These are phyloP conservation scores for Phytophthora pisi DNA, from an alignment of 352 stramenopile species.

Conservation along the genomic window DNA sequence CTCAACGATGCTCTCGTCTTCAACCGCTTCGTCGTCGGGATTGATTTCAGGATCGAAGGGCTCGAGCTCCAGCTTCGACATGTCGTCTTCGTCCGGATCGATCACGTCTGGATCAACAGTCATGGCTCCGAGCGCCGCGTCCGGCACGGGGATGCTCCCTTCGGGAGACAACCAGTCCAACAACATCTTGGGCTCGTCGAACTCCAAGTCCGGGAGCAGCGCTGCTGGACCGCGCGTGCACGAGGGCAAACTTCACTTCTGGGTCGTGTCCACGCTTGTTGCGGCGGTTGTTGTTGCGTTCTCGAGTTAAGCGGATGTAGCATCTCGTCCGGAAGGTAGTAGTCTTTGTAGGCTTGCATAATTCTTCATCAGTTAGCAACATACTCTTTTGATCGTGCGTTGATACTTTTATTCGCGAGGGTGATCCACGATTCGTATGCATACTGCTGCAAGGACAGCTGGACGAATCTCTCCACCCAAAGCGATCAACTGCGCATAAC, in stretches of 20 bases:
- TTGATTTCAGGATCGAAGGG: constrained; percentile 6
- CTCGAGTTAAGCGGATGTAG: background rate
- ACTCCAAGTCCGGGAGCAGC: constrained; percentile 3
- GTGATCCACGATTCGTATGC: too few relatives aligned
- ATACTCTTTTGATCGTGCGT: too few relatives aligned
- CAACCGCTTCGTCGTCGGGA: constrained; percentile 7
- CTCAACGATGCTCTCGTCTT: constrained; percentile 4
- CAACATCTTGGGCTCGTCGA: constrained; percentile 8
- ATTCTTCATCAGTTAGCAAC: too few relatives aligned
- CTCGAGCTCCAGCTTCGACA: constrained; percentile 6
- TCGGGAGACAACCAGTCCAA: constrained; percentile 6
- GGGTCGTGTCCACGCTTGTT: background rate
- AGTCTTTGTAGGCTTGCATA: too few relatives aligned
- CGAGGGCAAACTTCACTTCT: background rate
- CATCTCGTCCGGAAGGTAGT: too few relatives aligned
- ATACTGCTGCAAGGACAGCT: too few relatives aligned
- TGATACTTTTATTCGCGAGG: too few relatives aligned
- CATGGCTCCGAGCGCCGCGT: background rate
- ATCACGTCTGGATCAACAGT: constrained; percentile 6
- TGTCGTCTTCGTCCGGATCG: constrained; percentile 10
- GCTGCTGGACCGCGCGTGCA: background rate
- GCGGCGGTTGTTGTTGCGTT: background rate
- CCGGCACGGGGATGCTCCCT: background rate
- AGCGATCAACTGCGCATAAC: background rate
- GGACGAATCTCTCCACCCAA: too few relatives aligned